phyloP scores from a whole-genome alignment of 192 early-diverging fungal species.

The Entophlyctis luteolus region DNA sequence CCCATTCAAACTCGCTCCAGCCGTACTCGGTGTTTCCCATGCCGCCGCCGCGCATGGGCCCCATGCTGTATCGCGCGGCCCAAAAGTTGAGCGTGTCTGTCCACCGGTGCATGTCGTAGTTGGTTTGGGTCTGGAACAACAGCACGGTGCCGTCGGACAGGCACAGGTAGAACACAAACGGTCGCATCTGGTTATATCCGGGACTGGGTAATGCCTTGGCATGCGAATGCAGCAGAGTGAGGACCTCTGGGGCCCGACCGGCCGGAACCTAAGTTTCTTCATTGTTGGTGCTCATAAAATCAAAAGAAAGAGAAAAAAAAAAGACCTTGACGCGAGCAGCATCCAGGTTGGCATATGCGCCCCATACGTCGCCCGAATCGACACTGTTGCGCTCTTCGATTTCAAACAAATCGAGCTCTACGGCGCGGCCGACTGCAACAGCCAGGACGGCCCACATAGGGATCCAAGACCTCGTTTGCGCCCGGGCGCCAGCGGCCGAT shows the following conservation, averaged over 20 bases:
- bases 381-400: no score
- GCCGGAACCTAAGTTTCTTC: slow-evolving; percentile 17
- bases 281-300: background rate
- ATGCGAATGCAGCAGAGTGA: slow-evolving; percentile 72
- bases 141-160: slow-evolving; percentile 78
- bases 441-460: background rate
- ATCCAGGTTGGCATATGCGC: background rate
- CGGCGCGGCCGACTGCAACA: background rate
- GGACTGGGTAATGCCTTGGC: slow-evolving; percentile 79
- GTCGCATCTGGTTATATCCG: slow-evolving; percentile 73
- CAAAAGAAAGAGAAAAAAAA: no score
- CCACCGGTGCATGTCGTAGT: slow-evolving; percentile 77
- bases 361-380: background rate
- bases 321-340: no score
- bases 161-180: slow-evolving; percentile 82
- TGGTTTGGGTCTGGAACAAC: slow-evolving; percentile 78
- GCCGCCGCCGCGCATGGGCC: slow-evolving; percentile 75
- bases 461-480: slow-evolving; percentile 32
- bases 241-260: slow-evolving; percentile 22
- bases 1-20: slow-evolving; percentile 61
- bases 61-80: slow-evolving; percentile 86
- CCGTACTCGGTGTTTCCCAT: slow-evolving; percentile 86
- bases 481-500: slow-evolving; percentile 54
- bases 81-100: slow-evolving; percentile 87
- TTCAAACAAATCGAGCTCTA: background rate